These are phyloP conservation scores for Trypanosoma congolense DNA, from an alignment of 208 protist species.

Conservation along the genomic window DNA sequence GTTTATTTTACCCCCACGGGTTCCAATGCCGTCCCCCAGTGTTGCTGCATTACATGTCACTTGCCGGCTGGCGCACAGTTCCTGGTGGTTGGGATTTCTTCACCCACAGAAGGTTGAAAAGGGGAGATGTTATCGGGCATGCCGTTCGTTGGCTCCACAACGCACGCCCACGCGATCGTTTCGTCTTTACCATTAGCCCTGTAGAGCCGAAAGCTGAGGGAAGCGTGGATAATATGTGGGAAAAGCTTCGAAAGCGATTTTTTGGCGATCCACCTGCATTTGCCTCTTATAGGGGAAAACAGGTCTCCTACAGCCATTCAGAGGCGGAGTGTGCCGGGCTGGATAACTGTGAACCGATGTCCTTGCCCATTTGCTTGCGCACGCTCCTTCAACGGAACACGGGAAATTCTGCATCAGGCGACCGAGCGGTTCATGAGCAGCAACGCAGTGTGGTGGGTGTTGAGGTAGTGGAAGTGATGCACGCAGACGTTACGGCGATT, in stretches of 20 bases:
- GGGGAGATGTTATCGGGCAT: slow-evolving; percentile 60
- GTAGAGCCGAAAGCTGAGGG: slow-evolving; percentile 24
- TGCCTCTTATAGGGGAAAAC: slow-evolving; percentile 29
- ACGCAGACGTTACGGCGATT: slow-evolving; percentile 61
- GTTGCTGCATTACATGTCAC: slow-evolving; percentile 54
- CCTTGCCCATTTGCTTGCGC: background rate
- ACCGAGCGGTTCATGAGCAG: background rate
- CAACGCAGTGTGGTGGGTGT: slow-evolving; percentile 24
- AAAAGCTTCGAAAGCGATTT: slow-evolving; percentile 9
- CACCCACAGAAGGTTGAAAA: slow-evolving; percentile 45
- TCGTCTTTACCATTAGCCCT: slow-evolving; percentile 69
- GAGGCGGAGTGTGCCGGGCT: background rate
- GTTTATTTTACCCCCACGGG: slow-evolving; percentile 60
- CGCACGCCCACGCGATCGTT: slow-evolving; percentile 43
- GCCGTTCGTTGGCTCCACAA: slow-evolving; percentile 62
- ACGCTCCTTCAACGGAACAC: background rate
- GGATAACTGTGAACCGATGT: background rate
- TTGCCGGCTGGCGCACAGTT: slow-evolving; percentile 54
- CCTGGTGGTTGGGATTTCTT: slow-evolving; percentile 65
- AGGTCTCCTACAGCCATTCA: slow-evolving; percentile 10
- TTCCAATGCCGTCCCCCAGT: slow-evolving; percentile 45
- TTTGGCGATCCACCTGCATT: slow-evolving; percentile 34
- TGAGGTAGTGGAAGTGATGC: slow-evolving; percentile 61
- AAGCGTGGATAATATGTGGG: slow-evolving; percentile 3
- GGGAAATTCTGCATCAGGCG: background rate